Evolutionary conservation across 768 basidiomycete genomes (phyloP).

Genomic region (Boletus reticuloceps): DNA sequence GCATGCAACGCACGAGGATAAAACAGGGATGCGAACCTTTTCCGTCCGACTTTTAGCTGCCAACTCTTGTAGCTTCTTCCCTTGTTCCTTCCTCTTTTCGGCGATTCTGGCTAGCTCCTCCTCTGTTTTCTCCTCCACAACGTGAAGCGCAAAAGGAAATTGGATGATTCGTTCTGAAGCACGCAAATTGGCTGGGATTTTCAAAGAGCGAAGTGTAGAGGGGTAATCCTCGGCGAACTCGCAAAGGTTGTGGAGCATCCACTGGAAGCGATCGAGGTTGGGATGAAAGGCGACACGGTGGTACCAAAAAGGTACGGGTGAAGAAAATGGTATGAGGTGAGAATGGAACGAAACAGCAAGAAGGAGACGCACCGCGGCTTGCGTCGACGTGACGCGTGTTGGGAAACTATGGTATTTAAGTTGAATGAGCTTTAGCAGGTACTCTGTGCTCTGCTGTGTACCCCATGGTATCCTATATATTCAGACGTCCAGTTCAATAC

Average conservation of each 20-base stretch:
- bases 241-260: slow-evolving; percentile 88
- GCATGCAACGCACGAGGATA: background rate
- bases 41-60: slow-evolving; percentile 82
- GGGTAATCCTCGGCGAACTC: slow-evolving; percentile 80
- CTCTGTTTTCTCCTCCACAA: slow-evolving; percentile 81
- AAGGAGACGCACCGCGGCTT: slow-evolving; percentile 62
- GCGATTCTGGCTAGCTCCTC: slow-evolving; percentile 79
- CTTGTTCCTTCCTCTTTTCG: slow-evolving; percentile 84
- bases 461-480: slow-evolving; percentile 94
- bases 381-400: slow-evolving; percentile 70
- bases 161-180: slow-evolving; percentile 73
- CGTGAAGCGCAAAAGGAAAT: slow-evolving; percentile 72
- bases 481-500: background rate
- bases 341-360: background rate
- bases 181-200: slow-evolving; percentile 62
- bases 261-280: slow-evolving; percentile 45
- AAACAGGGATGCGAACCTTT: slow-evolving; percentile 51
- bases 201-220: slow-evolving; percentile 60
- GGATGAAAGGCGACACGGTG: background rate
- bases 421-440: slow-evolving; percentile 89
- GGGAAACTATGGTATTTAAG: slow-evolving; percentile 95
- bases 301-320: background rate
- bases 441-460: slow-evolving; percentile 83
- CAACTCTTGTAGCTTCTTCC: slow-evolving; percentile 85
- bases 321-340: background rate